phyloP scores from a whole-genome alignment of 176 grass and related monocot species.

The Oryza officinalis region DNA sequence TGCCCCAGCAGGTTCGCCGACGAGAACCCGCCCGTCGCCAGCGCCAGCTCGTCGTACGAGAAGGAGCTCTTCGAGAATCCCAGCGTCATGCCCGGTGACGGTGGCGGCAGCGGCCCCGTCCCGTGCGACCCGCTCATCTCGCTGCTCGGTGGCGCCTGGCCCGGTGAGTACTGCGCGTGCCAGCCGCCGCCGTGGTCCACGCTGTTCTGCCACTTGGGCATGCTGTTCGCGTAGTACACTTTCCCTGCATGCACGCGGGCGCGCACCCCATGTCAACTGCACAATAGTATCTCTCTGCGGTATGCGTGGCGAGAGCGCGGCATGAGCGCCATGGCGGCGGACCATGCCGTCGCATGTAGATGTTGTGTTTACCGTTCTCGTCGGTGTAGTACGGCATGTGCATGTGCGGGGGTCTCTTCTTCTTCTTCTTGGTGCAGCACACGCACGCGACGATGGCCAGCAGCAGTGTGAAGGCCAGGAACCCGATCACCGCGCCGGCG shows the following conservation, averaged over 20 bases:
- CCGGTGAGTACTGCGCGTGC: slow-evolving; percentile 26
- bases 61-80: slow-evolving; percentile 79
- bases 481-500: slow-evolving; percentile 44
- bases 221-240: slow-evolving; percentile 57
- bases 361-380: slow-evolving; percentile 38
- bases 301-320: not conserved
- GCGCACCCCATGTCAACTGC: not conserved
- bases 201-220: slow-evolving; percentile 48
- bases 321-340: too few species aligned
- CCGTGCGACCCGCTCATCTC: slow-evolving; percentile 59
- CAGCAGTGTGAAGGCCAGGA: slow-evolving; percentile 40
- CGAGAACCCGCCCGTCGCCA: slow-evolving; percentile 66
- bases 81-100: slow-evolving; percentile 53
- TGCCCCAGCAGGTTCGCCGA: slow-evolving; percentile 74
- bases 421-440: slow-evolving; percentile 58
- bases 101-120: slow-evolving; percentile 36
- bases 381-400: slow-evolving; percentile 55
- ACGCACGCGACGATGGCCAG: slow-evolving; percentile 48
- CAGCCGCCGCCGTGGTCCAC: slow-evolving; percentile 43
- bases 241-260: slow-evolving; percentile 24
- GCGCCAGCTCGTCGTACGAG: slow-evolving; percentile 75
- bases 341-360: not conserved
- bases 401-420: slow-evolving; percentile 32
- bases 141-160: slow-evolving; percentile 34
- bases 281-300: not conserved